These are phyloP conservation scores for Adenanthera pavonina DNA, from an alignment of 306 rosid species.

Conservation along the genomic window DNA sequence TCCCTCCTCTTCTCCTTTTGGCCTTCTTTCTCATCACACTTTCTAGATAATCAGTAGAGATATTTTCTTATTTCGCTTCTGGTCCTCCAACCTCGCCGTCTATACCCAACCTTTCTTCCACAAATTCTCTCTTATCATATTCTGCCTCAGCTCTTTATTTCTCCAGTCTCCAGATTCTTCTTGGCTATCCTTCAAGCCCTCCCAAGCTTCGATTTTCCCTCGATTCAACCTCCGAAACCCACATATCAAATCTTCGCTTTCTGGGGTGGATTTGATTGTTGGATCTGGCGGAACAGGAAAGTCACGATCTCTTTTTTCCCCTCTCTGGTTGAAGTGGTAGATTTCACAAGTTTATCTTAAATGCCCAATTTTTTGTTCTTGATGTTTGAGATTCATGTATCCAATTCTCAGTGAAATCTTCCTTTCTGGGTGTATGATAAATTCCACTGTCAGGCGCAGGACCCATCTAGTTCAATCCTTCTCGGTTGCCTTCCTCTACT, in stretches of 20 bases:
- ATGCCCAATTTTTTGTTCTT: slow-evolving; percentile 71
- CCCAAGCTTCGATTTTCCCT: neutral
- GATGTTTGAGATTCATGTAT: slow-evolving; percentile 94
- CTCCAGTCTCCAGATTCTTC: neutral
- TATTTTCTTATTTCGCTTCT: slow-evolving; percentile 31
- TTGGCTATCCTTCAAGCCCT: neutral
- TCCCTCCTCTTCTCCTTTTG: slow-evolving; percentile 49
- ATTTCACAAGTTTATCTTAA: slow-evolving; percentile 33
- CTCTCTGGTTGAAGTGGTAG: neutral
- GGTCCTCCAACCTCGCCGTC: slow-evolving; percentile 34
- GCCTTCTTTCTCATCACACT: slow-evolving; percentile 11
- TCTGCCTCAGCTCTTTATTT: neutral
- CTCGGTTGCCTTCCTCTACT: slow-evolving; percentile 96
- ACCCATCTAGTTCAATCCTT: slow-evolving; percentile 97
- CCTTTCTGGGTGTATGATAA: slow-evolving; percentile 85
- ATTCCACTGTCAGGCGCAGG: slow-evolving; percentile 87
- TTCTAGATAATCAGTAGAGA: slow-evolving; percentile 19
- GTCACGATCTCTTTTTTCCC: neutral
- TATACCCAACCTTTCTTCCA: slow-evolving; percentile 29
- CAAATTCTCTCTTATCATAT: neutral
- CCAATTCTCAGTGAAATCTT: slow-evolving; percentile 85
- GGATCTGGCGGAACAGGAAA: neutral
- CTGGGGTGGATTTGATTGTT: slow-evolving; percentile 8
- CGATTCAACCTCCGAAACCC: neutral
- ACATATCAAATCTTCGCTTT: neutral